Evolutionary conservation across 106 monocot genomes (phyloP), one percentile per base, ranked within the genome.

Genomic region (Dendrobium chrysotoxum): DNA sequence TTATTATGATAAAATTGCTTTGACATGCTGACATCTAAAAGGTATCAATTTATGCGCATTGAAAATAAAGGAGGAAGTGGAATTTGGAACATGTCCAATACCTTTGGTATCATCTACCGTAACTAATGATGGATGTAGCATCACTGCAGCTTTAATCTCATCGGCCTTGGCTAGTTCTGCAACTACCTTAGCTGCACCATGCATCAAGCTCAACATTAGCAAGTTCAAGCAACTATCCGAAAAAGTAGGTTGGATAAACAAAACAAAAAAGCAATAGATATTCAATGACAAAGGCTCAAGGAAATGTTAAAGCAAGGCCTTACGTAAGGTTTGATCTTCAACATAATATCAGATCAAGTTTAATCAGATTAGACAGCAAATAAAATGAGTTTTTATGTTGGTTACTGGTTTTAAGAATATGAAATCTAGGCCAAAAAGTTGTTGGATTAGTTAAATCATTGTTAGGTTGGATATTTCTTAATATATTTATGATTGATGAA

Each of bases 61-160:
- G 35, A 70, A 35, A 70, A 70, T 35, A 13, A 15, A 70, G 13
- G 35, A 70, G 28, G 12, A 70, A 16, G 31, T 75, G 16, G 4
- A 75, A 42, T 42, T 16, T 6, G 39, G 17, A 18, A 35, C 13
- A 71, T 28, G 35, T 23, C 11, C 7, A 7, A 55, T 77, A 93
- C 95, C 93, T 91, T 96, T 93, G 75, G 91, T 90, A 79, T 96
- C 93, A 79, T 91, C 93, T 40, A 93, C 85, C 44, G 91, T 87
- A 7, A 93, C 89, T 9, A 84, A 71, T 7, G 95, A 86, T 54
- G 92, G 92, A 79, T 95, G 95, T 17, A 92, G 39, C 82, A 95
- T 74, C 9, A 92, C 95, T 67, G 74, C 88, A 50, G 92, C 85
- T 66, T 92, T 84, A 31, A 95, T 92, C 61, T 85, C 81, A 77